Evolutionary conservation across 208 protist species (phyloP).

Genomic region (Polymyxa betae): DNA sequence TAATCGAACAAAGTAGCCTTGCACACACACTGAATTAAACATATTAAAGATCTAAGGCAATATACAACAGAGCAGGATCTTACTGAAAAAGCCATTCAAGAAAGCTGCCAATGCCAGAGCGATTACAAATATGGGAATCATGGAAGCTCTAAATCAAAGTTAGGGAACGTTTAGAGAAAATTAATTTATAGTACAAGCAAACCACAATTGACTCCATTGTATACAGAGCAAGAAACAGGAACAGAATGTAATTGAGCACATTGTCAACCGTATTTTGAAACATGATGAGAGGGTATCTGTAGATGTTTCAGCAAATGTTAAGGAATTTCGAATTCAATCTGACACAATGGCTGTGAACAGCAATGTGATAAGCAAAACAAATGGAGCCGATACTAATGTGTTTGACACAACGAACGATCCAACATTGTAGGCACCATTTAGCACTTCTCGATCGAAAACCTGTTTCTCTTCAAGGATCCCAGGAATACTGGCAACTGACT

Average conservation of each 20-base stretch:
- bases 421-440: conserved; percentile 34
- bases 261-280: conserved; percentile 6
- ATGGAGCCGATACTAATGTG: not conserved
- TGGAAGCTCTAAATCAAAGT: not conserved
- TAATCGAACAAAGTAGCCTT: conserved; percentile 33
- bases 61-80: not conserved
- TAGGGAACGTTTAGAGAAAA: not conserved
- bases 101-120: conserved; percentile 14
- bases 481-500: not conserved
- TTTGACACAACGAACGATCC: conserved; percentile 5
- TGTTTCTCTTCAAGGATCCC: conserved; percentile 30
- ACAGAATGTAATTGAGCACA: conserved; percentile 39
- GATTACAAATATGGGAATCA: not conserved
- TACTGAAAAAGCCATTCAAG: conserved; percentile 48
- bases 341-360: conserved; percentile 15
- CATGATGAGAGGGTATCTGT: conserved; percentile 35
- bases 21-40: conserved; percentile 18
- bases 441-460: conserved; percentile 3
- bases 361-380: conserved; percentile 5
- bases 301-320: not conserved
- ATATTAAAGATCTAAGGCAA: not conserved
- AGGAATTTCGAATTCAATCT: not conserved
- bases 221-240: conserved; percentile 30
- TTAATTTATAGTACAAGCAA: not conserved
- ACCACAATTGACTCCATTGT: conserved; percentile 42